These are phyloP conservation scores for Phascolomyces articulosus DNA, from an alignment of 371 early-diverging fungal species.

Conservation along the genomic window DNA sequence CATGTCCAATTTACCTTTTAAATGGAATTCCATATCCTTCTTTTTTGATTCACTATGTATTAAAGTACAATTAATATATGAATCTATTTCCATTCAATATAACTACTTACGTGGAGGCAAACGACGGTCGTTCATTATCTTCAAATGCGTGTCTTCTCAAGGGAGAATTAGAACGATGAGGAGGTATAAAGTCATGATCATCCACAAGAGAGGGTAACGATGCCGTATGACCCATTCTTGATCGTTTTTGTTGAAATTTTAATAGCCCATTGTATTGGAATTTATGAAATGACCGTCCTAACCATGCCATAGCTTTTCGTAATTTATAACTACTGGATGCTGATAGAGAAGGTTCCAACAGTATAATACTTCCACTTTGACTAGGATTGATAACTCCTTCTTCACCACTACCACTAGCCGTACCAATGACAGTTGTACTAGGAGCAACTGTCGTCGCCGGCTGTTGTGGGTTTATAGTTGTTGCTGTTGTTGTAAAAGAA, in stretches of 20 bases:
- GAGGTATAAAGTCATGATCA: too few relatives aligned
- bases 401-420: too few relatives aligned
- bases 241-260: not conserved
- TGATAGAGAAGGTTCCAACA: not conserved
- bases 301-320: conserved; percentile 14
- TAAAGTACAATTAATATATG: not conserved
- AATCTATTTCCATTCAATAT: not conserved
- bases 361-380: too few relatives aligned
- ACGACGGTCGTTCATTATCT: not conserved
- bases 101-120: not conserved
- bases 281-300: conserved; percentile 2
- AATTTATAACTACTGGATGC: not conserved
- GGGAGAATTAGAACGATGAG: not conserved
- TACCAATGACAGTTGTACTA: not conserved
- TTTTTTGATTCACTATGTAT: not conserved
- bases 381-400: too few relatives aligned
- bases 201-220: conserved; percentile 4
- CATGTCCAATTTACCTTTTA: conserved; percentile 1
- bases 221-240: not conserved
- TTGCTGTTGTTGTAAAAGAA: not conserved
- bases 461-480: not conserved
- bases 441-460: not conserved
- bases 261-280: not conserved
- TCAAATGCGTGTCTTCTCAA: conserved; percentile 1
- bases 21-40: not conserved